phyloP scores from a whole-genome alignment of 176 grass and related monocot species.

The Musa troglodytarum region DNA sequence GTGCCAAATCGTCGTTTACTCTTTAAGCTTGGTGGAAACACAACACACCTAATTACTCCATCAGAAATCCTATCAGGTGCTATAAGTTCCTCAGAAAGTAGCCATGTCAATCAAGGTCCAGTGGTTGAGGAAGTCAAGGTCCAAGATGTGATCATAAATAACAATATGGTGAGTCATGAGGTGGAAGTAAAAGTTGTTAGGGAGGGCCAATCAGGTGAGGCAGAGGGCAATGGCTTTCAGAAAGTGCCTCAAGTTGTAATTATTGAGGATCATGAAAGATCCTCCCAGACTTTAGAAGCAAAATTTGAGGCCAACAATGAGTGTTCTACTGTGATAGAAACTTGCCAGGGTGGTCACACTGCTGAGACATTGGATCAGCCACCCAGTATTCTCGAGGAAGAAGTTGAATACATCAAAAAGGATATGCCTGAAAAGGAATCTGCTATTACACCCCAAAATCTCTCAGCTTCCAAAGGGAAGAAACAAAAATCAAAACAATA shows the following conservation, averaged over 20 bases:
- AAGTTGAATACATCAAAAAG: constrained; percentile 21
- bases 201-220: constrained; percentile 27
- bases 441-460: constrained; percentile 26
- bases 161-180: constrained; percentile 26
- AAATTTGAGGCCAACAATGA: constrained; percentile 35
- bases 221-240: constrained; percentile 29
- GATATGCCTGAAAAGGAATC: constrained; percentile 40
- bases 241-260: constrained; percentile 41
- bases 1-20: constrained; percentile 36
- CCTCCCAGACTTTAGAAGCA: constrained; percentile 27
- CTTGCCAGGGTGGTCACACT: constrained; percentile 21
- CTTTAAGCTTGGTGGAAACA: constrained; percentile 32
- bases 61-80: constrained; percentile 76
- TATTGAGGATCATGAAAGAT: constrained; percentile 37
- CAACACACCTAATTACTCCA: constrained; percentile 59
- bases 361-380: constrained; percentile 16
- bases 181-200: constrained; percentile 25
- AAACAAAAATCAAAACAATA: constrained; percentile 39
- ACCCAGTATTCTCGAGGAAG: constrained; percentile 26
- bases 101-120: constrained; percentile 26
- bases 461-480: constrained; percentile 31
- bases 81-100: constrained; percentile 33
- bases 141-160: constrained; percentile 26
- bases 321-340: constrained; percentile 28
- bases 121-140: constrained; percentile 36